These are phyloP conservation scores for Citrus unshiu DNA, from an alignment of 345 rosid genomes.

Conservation along the genomic window DNA sequence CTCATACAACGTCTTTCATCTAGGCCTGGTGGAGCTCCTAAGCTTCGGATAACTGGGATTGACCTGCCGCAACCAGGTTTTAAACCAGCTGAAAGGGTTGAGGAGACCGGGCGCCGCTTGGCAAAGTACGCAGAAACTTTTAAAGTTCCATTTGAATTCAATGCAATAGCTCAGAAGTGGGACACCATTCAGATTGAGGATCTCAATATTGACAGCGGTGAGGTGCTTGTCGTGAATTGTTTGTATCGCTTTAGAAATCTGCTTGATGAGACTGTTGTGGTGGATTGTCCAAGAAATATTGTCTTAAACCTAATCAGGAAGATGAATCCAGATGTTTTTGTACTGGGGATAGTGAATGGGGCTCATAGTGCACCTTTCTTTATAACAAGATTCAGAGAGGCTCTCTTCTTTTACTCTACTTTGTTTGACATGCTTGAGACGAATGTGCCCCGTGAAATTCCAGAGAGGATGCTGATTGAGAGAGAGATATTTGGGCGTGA, in stretches of 20 bases:
- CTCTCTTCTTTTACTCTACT: conserved; percentile 49
- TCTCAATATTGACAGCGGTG: conserved; percentile 43
- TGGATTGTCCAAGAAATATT: conserved; percentile 41
- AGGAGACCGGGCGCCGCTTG: conserved; percentile 48
- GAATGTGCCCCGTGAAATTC: conserved; percentile 40
- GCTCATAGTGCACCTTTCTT: conserved; percentile 46
- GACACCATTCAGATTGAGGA: conserved; percentile 49
- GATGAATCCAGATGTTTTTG: conserved; percentile 42
- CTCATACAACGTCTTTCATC: conserved; percentile 47
- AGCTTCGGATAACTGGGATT: conserved; percentile 47
- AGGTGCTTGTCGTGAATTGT: conserved; percentile 47
- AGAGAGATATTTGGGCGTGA: conserved; percentile 40
- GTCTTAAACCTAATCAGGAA: conserved; percentile 41
- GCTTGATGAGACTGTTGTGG: conserved; percentile 56
- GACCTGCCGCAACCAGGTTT: conserved; percentile 62
- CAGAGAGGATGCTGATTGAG: conserved; percentile 47
- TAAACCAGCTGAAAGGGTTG: conserved; percentile 51
- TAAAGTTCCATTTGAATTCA: conserved; percentile 50
- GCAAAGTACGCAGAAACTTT: conserved; percentile 46
- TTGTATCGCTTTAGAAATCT: conserved; percentile 40
- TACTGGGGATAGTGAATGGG: conserved; percentile 46
- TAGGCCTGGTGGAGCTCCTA: conserved; percentile 49
- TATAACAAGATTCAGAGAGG: conserved; percentile 51
- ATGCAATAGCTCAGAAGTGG: conserved; percentile 61
- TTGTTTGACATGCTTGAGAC: conserved; percentile 49